Evolutionary conservation across 148 eudicot genomes (phyloP).

Genomic region (Talinum fruticosum): DNA sequence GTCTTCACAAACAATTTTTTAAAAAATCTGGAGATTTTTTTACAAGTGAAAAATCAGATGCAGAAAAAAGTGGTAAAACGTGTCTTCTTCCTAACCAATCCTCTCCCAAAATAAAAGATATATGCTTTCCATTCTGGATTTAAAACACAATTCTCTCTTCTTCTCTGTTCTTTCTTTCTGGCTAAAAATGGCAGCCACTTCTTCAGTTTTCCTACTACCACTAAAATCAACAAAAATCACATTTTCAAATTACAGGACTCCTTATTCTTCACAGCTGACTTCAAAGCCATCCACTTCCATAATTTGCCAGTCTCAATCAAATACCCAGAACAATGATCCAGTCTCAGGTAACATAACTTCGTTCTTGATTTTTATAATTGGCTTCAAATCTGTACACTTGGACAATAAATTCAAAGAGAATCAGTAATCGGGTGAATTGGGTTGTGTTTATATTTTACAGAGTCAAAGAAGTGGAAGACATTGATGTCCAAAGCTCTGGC

Average conservation of each 20-base stretch:
- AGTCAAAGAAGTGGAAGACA: conserved; percentile 49
- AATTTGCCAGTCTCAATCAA: conserved; percentile 32
- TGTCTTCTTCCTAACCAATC: conserved; percentile 32
- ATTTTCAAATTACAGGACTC: conserved; percentile 21
- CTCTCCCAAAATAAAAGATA: conserved; percentile 13
- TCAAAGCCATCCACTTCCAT: conserved; percentile 18
- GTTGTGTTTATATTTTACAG: conserved; percentile 18
- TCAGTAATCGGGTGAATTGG: too few relatives aligned
- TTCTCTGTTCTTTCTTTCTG: not conserved
- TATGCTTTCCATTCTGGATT: conserved; percentile 1
- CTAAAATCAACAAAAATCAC: conserved; percentile 35
- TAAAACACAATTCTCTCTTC: not conserved
- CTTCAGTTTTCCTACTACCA: conserved; percentile 50
- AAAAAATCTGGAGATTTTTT: not conserved
- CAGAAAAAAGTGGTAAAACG: conserved; percentile 14
- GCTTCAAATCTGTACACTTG: not conserved
- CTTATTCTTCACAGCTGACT: not conserved
- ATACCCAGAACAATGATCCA: conserved; percentile 16
- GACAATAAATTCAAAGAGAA: not conserved
- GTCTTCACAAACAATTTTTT: too few relatives aligned
- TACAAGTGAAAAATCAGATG: not conserved
- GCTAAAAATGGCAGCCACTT: conserved; percentile 48
- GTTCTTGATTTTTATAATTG: not conserved
- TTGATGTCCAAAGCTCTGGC: conserved; percentile 63
- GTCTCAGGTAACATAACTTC: conserved; percentile 17